Evolutionary conservation across 768 basidiomycete genomes (phyloP).

Genomic region (Leccinellum albellum): DNA sequence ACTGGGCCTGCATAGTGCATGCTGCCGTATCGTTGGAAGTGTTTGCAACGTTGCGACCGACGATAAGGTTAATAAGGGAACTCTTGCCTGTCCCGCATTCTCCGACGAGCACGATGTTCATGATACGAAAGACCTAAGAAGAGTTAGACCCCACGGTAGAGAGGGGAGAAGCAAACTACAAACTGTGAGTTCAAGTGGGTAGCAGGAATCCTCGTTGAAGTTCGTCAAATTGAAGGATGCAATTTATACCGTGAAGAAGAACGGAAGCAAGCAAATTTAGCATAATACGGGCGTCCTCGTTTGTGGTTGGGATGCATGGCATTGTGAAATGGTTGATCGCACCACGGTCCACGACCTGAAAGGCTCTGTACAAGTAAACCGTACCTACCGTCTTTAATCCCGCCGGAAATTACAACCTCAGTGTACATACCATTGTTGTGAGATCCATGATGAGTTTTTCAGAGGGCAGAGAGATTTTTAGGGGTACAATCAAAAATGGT

Average conservation of each 20-base stretch:
- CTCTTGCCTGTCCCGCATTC: conserved; percentile 27
- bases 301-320: neutral
- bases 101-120: conserved; percentile 24
- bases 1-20: conserved; percentile 11
- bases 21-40: conserved; percentile 20
- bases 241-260: conserved; percentile 6
- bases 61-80: conserved; percentile 23
- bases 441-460: neutral
- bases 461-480: neutral
- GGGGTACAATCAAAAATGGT: conserved; percentile 11
- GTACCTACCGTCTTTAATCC: neutral
- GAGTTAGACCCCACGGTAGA: neutral
- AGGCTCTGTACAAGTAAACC: neutral
- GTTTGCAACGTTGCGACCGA: conserved; percentile 6
- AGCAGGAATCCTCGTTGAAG: neutral
- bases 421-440: neutral
- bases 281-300: neutral
- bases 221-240: neutral
- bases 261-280: neutral
- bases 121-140: conserved; percentile 1
- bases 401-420: neutral
- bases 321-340: neutral
- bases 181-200: neutral
- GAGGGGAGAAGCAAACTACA: neutral
- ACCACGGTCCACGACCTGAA: neutral